These are phyloP conservation scores for Acanthamoeba castellanii DNA, from an alignment of 208 protist genomes.

Conservation along the genomic window DNA sequence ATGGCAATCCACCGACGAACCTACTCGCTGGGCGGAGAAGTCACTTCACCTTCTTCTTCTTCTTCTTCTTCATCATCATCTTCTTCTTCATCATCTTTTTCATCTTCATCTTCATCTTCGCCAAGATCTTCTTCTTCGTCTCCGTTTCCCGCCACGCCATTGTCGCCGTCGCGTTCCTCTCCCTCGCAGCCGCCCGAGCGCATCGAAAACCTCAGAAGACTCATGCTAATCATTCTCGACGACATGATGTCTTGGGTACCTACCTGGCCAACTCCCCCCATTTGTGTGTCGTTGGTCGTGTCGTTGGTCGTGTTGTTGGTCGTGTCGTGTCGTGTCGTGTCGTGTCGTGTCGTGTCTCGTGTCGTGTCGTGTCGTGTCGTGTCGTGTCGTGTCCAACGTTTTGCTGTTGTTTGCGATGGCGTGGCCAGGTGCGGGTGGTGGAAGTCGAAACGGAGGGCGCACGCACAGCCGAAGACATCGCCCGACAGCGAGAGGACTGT, in stretches of 20 bases:
- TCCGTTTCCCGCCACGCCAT: too few species aligned
- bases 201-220: neutral
- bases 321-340: neutral
- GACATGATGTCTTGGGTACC: neutral
- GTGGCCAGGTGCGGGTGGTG: neutral
- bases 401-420: neutral
- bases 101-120: too few species aligned
- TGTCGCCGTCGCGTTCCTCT: neutral
- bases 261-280: neutral
- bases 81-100: neutral
- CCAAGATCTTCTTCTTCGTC: too few species aligned
- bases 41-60: too few species aligned
- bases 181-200: neutral
- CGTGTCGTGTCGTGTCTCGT: too few species aligned
- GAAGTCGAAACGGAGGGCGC: neutral
- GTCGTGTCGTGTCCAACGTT: too few species aligned
- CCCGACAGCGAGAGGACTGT: constrained; percentile 27
- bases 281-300: neutral
- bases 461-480: neutral
- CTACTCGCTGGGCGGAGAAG: too few species aligned
- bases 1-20: too few species aligned
- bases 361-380: too few species aligned
- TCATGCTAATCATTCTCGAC: constrained; percentile 37
- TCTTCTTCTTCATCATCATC: too few species aligned
- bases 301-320: too few species aligned